A percentile compares a stretch with the other conserved stretches of the same genome.
Evolutionary conservation across 129 eudicot species (phyloP).

Genomic region (Chrysanthemum lavandulifolium): DNA sequence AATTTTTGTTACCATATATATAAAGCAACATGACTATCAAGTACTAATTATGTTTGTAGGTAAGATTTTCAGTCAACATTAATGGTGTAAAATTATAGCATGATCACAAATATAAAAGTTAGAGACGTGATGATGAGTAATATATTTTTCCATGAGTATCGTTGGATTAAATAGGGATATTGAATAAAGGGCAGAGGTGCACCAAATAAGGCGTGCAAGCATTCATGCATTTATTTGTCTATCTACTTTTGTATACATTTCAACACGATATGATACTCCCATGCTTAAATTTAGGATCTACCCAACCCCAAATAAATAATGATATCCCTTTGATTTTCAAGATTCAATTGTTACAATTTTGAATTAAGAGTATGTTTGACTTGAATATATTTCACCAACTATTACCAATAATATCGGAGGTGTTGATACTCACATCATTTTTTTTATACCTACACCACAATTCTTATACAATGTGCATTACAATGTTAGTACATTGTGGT

Average conservation of each 20-base stretch:
- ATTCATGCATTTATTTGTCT: slow-evolving; percentile 19
- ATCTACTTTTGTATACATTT: slow-evolving; percentile 26
- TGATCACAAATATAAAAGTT: too few relatives aligned
- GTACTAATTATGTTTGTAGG: too few relatives aligned
- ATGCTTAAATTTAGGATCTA: slow-evolving; percentile 18
- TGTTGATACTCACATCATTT: too few relatives aligned
- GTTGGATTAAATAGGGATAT: background rate
- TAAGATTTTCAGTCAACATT: too few relatives aligned
- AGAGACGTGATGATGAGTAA: too few relatives aligned
- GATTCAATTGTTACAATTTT: background rate
- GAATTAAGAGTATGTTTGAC: background rate
- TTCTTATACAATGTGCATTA: too few relatives aligned
- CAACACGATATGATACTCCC: slow-evolving; percentile 18
- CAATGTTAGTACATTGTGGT: too few relatives aligned
- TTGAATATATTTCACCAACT: background rate
- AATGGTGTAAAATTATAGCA: too few relatives aligned
- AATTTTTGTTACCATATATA: too few relatives aligned
- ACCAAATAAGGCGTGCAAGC: slow-evolving; percentile 27
- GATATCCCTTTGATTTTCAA: background rate
- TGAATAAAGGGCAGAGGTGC: slow-evolving; percentile 11
- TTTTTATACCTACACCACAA: too few relatives aligned
- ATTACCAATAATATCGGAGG: background rate
- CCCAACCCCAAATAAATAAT: background rate
- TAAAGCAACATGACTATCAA: too few relatives aligned
- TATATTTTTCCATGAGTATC: background rate